phyloP scores from a whole-genome alignment of 768 basidiomycete species.

The Dentipellis sp. region DNA sequence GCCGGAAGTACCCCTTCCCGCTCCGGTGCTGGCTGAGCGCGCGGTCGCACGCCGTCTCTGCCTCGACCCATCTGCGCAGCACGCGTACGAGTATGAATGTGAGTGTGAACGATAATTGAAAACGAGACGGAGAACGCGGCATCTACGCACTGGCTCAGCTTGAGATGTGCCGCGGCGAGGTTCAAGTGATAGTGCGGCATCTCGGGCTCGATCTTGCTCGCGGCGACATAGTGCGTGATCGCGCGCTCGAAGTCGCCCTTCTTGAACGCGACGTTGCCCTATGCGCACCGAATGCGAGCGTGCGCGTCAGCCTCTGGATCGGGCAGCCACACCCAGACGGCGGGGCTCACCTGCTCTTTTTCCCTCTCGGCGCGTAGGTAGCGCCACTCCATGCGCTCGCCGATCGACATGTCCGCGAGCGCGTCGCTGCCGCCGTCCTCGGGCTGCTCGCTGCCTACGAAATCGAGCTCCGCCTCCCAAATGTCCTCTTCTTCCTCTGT shows the following conservation, averaged over 20 bases:
- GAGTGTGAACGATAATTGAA: not conserved
- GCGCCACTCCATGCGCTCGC: slow-evolving; percentile 67
- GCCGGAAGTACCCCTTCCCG: slow-evolving; percentile 61
- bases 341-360: slow-evolving; percentile 49
- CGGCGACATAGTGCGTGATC: slow-evolving; percentile 47
- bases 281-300: not conserved
- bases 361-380: slow-evolving; percentile 62
- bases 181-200: slow-evolving; percentile 71
- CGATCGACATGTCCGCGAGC: slow-evolving; percentile 54
- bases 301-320: not conserved
- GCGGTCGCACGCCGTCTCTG: slow-evolving; percentile 59
- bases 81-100: not conserved
- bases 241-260: slow-evolving; percentile 48
- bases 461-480: slow-evolving; percentile 66
- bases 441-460: slow-evolving; percentile 45
- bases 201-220: slow-evolving; percentile 59
- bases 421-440: slow-evolving; percentile 31
- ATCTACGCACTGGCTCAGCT: slow-evolving; percentile 50
- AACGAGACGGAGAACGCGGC: slow-evolving; percentile 3
- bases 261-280: slow-evolving; percentile 68
- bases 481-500: slow-evolving; percentile 70
- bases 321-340: slow-evolving; percentile 4
- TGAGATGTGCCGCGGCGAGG: slow-evolving; percentile 65
- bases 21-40: slow-evolving; percentile 58
- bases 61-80: slow-evolving; percentile 56